Base-by-base conservation (phyloP, 208 protist genomes). In the Leishmania guyanensis region DNA sequence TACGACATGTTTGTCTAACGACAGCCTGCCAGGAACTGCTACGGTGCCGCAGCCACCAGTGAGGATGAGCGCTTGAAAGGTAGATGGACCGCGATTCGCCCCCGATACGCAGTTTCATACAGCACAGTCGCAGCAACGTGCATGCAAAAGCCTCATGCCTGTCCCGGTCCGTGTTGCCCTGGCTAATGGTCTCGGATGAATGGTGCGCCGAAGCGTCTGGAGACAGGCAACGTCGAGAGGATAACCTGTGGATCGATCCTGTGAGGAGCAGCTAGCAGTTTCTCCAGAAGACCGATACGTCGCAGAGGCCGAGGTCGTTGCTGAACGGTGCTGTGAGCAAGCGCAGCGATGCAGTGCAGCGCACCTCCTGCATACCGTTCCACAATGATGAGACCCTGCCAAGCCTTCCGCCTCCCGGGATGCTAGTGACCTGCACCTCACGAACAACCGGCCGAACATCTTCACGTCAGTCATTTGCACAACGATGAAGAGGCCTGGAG, bases 371-470 rank as follows among this genome's bases (percentile, higher is more conserved):
- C 51, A 48, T 68, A 9, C 70, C 69, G 26, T 60, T 43, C 0
- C 20, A 8, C 9, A 53, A 64, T 0, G 70, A 80, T 1, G 66
- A 8, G 10, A 64, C 62, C 10, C 66, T 73, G 46, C 70, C 76
- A 0, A 64, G 0, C 50, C 80, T 84, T 39, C 36, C 36, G 36
- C 36, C 66, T 56, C 69, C 33, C 58, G 69, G 8, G 26, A 54
- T 0, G 51, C 48, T 17, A 33, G 76, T 9, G 76, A 77, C 69
- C 53, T 80, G 48, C 81, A 77, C 81, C 53, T 80, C 20, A 71
- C 53, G 51, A 12, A 22, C 1, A 51, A 64, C 50, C 43, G 43
- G 29, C 26, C 36, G 33, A 53, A 17, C 26, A 39, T 75, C 14
- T 56, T 58, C 66, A 17, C 53, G 1, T 33, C 66, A 9, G 80